Evolutionary conservation across 1,284 basidiomycete genomes (phyloP), one percentile per base, ranked within the genome.

Genomic region (Trametes pubescens): DNA sequence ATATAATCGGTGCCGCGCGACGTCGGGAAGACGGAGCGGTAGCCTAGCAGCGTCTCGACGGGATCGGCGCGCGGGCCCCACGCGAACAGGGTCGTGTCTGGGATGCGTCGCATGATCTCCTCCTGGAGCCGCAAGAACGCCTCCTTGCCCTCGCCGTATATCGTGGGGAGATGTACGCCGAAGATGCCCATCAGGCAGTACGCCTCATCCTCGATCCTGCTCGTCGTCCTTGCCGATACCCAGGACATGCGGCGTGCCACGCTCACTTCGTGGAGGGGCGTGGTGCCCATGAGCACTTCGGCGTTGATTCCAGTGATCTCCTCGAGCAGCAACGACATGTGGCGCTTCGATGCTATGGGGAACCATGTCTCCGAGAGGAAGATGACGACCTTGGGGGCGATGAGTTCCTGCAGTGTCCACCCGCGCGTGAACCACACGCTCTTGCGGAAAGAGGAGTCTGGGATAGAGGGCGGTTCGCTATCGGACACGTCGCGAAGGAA

Each of bases 181-280:
- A 57, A 57, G 34, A 57, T 49, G 22, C 57, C 47, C 47, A 58
- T 51, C 29, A 58, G 48, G 47, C 47, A 58, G 49, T 58, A 58
- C 26, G 57, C 47, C 57, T 40, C 38, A 35, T 58, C 57, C 48
- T 58, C 57, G 14, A 58, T 35, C 35, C 57, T 26, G 14, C n/a
- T 40, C 6, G 57, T 51, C 35, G 40, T 6, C 26, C 57, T 24
- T 10, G 0, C 24, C 24, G 57, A 26, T 16, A 47, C 57, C 57
- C 37, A 58, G 9, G 57, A 51, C 47, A 51, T 51, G 18, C 57
- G 35, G 11, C 37, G 34, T 5, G 57, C 57, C 5, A 51, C 47
- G 16, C 47, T 49, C 35, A 58, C 49, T n/a, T 51, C 29, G 11
- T 43, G 18, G 14, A 58, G 24, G 0, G 47, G 1, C 29, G 11